These are phyloP conservation scores for Trichoderma virens DNA, from an alignment of 495 filamentous ascomycete species.

Conservation along the genomic window DNA sequence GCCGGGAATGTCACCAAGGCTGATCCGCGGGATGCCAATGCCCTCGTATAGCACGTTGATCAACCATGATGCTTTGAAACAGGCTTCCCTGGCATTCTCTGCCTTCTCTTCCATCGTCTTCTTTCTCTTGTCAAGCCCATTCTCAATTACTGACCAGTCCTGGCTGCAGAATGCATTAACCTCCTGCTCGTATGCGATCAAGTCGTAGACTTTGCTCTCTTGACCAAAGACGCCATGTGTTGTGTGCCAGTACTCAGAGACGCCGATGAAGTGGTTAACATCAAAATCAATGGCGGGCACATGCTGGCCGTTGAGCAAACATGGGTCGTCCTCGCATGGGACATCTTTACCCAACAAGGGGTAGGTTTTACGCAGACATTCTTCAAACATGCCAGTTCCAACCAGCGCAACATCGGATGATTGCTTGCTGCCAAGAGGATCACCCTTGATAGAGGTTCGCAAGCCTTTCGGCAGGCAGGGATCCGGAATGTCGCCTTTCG, in stretches of 20 bases:
- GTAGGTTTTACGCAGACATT: constrained; percentile 74
- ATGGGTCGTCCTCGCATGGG: constrained; percentile 75
- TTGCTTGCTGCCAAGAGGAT: constrained; percentile 25
- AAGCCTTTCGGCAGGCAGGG: constrained; percentile 82
- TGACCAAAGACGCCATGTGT: constrained; percentile 90
- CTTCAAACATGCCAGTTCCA: constrained; percentile 78
- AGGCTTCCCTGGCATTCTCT: constrained; percentile 72
- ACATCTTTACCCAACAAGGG: constrained; percentile 86
- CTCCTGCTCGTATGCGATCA: constrained; percentile 77
- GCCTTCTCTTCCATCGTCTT: constrained; percentile 64
- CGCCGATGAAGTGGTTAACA: constrained; percentile 95
- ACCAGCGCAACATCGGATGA: constrained; percentile 42
- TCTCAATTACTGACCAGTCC: constrained; percentile 70
- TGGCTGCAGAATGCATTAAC: constrained; percentile 81
- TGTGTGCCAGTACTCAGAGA: constrained; percentile 98
- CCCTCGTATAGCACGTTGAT: constrained; percentile 94
- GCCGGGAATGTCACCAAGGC: constrained; percentile 51
- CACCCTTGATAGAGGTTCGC: constrained; percentile 57
- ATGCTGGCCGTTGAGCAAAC: constrained; percentile 80
- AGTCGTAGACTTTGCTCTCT: constrained; percentile 83
- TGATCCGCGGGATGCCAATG: constrained; percentile 87
- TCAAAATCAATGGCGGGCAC: constrained; percentile 96
- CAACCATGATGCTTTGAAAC: constrained; percentile 97
- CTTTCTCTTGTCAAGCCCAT: constrained; percentile 47
- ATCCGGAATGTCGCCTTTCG: constrained; percentile 67